Base-by-base conservation (phyloP, 2,329 filamentous ascomycete species). In the Ustulina deusta region DNA sequence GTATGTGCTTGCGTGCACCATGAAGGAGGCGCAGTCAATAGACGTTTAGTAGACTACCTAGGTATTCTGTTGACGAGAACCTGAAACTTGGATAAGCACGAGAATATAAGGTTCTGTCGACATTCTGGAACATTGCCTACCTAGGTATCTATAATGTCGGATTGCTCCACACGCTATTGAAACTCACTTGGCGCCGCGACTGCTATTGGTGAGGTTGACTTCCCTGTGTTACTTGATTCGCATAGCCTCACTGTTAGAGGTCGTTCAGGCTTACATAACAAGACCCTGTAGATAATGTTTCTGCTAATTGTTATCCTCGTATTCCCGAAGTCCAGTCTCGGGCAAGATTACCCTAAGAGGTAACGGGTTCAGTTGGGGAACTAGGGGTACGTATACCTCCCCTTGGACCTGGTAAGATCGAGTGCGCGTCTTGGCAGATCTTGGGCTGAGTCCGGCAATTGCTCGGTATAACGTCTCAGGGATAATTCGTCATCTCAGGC, bases 321-420 rank as follows among this genome's bases (percentile, higher is more conserved):
- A n/a, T n/a, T n/a, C n/a, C n/a, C n/a, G n/a, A n/a, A n/a, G n/a
- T n/a, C n/a, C n/a, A n/a, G n/a, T n/a, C n/a, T n/a, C n/a, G n/a
- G n/a, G n/a, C n/a, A n/a, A n/a, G n/a, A n/a, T n/a, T n/a, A n/a
- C n/a, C n/a, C n/a, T n/a, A n/a, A n/a, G n/a, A n/a, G n/a, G n/a
- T n/a, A n/a, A n/a, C n/a, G n/a, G n/a, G n/a, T n/a, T n/a, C 3
- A 32, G 36, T 44, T 36, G 49, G 9, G 36, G 36, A 22, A 17
- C 48, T 29, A 38, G 59, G 59, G 59, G 36, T 62, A 62, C 59
- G 59, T 52, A n/a, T n/a, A n/a, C n/a, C n/a, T n/a, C n/a, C n/a
- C n/a, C n/a, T n/a, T n/a, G n/a, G n/a, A n/a, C n/a, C n/a, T n/a
- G 9, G 48, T 44, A 2, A 7, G 17, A 55, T 25, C 46, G 60